A percentile compares a stretch with the other conserved stretches of the same genome.
phyloP scores from a whole-genome alignment of 345 rosid species.

The Pistacia atlantica region DNA sequence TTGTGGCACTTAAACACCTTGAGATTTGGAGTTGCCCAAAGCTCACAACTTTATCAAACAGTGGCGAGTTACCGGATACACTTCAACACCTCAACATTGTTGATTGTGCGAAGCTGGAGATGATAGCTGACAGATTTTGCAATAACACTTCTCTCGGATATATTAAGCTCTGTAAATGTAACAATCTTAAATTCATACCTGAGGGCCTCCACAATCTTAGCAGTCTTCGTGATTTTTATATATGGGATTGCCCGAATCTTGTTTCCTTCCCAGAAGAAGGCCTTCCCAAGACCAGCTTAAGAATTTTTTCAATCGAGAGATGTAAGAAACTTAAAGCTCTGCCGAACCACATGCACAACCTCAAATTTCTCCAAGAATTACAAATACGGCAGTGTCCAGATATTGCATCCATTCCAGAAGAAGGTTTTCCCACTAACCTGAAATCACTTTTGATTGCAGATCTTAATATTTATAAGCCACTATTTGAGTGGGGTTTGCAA shows the following conservation, averaged over 20 bases:
- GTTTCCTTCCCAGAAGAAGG: too few relatives aligned
- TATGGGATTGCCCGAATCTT: too few relatives aligned
- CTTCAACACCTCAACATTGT: too few relatives aligned
- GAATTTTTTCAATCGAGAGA: background rate
- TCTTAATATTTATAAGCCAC: background rate
- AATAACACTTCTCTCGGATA: background rate
- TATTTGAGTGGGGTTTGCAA: conserved; percentile 13
- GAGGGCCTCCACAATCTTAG: background rate
- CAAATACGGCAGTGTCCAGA: background rate
- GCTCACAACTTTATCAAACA: background rate
- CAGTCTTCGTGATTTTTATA: background rate
- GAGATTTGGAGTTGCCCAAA: conserved; percentile 12
- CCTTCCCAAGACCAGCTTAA: background rate
- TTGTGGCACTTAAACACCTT: background rate
- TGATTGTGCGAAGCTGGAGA: background rate
- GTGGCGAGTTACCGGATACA: too few relatives aligned
- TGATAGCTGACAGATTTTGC: background rate
- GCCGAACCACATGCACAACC: background rate
- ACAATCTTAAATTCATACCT: background rate
- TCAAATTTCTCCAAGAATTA: background rate
- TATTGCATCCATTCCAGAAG: background rate
- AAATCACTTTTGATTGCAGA: background rate
- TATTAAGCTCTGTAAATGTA: background rate
- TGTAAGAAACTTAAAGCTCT: too few relatives aligned
- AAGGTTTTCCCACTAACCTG: conserved; percentile 11